These are phyloP conservation scores for Acanthamoeba triangularis DNA, from an alignment of 208 protist species.

Conservation along the genomic window DNA sequence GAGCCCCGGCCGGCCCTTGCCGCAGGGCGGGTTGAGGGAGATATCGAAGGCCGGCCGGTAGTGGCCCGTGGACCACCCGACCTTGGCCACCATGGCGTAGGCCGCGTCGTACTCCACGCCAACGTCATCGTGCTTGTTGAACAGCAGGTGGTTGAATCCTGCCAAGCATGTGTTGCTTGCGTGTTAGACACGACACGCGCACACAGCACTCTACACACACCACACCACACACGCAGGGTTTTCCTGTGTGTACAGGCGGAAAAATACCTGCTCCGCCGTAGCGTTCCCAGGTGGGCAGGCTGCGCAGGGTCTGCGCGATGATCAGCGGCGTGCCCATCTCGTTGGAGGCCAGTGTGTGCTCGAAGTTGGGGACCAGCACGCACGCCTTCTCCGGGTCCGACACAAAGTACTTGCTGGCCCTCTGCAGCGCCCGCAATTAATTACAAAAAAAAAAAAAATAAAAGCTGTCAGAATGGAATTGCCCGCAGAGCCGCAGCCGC, in stretches of 20 bases:
- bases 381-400: neutral
- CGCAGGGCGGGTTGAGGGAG: neutral
- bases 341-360: neutral
- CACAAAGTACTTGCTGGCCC: neutral
- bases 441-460: neutral
- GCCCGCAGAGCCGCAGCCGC: no score
- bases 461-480: neutral
- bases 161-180: neutral
- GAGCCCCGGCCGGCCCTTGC: neutral
- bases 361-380: neutral
- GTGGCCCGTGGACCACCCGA: neutral
- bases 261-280: neutral
- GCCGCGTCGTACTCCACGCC: neutral
- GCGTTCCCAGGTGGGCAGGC: neutral
- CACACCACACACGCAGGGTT: neutral
- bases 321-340: neutral
- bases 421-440: neutral
- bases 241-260: neutral
- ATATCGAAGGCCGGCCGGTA: neutral
- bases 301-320: neutral
- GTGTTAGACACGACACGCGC: neutral
- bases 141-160: neutral
- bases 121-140: neutral
- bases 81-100: conserved; percentile 4
- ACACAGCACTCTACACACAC: no score